Evolutionary conservation across 495 filamentous ascomycete species (phyloP).

Genomic region (Pseudevernia furfuracea): DNA sequence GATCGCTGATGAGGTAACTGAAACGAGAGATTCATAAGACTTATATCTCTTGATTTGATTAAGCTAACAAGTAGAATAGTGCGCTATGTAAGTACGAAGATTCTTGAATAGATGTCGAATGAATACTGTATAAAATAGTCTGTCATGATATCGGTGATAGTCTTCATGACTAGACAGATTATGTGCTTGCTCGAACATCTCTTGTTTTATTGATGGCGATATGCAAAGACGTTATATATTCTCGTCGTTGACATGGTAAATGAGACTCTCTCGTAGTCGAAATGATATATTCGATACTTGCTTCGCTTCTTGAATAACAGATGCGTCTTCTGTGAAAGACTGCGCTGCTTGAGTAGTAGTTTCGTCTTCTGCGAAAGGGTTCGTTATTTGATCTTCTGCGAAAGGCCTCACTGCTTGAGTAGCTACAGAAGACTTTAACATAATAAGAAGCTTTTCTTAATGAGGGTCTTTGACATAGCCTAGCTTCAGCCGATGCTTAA

Average conservation of each 20-base stretch:
- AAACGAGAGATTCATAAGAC: too few relatives aligned
- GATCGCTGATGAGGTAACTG: too few relatives aligned
- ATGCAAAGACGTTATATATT: neutral
- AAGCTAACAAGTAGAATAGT: too few relatives aligned
- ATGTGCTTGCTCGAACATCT: neutral
- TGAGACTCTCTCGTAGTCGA: neutral
- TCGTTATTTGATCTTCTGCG: too few relatives aligned
- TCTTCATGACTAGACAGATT: neutral
- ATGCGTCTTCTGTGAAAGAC: too few relatives aligned
- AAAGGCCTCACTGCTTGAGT: too few relatives aligned
- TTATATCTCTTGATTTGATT: too few relatives aligned
- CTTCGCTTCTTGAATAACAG: too few relatives aligned
- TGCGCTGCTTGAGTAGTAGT: too few relatives aligned
- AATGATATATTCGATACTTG: too few relatives aligned
- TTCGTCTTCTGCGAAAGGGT: too few relatives aligned
- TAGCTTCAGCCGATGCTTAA: neutral
- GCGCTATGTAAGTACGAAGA: neutral
- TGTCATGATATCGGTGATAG: neutral
- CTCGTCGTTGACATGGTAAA: neutral
- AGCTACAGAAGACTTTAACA: too few relatives aligned
- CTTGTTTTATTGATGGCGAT: neutral
- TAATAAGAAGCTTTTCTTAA: neutral
- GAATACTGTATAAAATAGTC: neutral
- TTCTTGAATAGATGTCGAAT: constrained; percentile 3
- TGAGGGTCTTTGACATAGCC: neutral